These are phyloP conservation scores for Barnettozyma sp. DNA, from an alignment of 805 yeast genomes.

Conservation along the genomic window DNA sequence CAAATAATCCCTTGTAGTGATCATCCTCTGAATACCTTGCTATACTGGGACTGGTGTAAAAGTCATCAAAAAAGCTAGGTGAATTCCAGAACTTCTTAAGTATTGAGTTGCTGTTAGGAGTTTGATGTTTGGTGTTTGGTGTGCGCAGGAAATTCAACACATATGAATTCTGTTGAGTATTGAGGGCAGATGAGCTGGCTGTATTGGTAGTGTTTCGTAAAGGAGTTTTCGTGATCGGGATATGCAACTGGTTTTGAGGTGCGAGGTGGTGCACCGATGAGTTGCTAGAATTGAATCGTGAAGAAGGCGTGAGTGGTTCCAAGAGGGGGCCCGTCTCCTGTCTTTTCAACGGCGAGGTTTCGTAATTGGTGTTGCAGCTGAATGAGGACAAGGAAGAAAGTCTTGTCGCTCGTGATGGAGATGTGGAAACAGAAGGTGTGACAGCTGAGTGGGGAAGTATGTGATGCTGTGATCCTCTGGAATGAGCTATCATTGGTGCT, in stretches of 20 bases:
- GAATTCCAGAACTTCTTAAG: slow-evolving; percentile 55
- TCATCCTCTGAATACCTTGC: slow-evolving; percentile 26
- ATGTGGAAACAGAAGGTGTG: not conserved
- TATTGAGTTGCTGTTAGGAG: slow-evolving; percentile 29
- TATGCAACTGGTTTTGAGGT: not conserved
- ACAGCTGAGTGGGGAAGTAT: not conserved
- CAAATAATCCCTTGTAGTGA: slow-evolving; percentile 25
- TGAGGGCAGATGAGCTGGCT: slow-evolving; percentile 5
- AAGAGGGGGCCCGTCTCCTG: slow-evolving; percentile 58
- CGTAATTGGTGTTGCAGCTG: slow-evolving; percentile 58
- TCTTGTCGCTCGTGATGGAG: slow-evolving; percentile 14
- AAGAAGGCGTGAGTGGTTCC: slow-evolving; percentile 57
- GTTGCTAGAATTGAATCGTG: slow-evolving; percentile 18
- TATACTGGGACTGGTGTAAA: slow-evolving; percentile 46
- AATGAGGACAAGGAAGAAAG: slow-evolving; percentile 49
- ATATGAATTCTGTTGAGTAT: slow-evolving; percentile 13
- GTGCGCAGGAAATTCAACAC: slow-evolving; percentile 21
- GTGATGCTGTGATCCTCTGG: not conserved
- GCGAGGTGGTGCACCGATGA: slow-evolving; percentile 1
- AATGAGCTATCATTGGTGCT: slow-evolving; percentile 6
- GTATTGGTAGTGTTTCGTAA: slow-evolving; percentile 18
- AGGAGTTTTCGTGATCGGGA: slow-evolving; percentile 30
- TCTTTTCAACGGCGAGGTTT: slow-evolving; percentile 51
- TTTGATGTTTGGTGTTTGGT: slow-evolving; percentile 29
- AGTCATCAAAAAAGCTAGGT: slow-evolving; percentile 61